Evolutionary conservation across 768 basidiomycete species (phyloP).

Genomic region (Trametopsis cervina): DNA sequence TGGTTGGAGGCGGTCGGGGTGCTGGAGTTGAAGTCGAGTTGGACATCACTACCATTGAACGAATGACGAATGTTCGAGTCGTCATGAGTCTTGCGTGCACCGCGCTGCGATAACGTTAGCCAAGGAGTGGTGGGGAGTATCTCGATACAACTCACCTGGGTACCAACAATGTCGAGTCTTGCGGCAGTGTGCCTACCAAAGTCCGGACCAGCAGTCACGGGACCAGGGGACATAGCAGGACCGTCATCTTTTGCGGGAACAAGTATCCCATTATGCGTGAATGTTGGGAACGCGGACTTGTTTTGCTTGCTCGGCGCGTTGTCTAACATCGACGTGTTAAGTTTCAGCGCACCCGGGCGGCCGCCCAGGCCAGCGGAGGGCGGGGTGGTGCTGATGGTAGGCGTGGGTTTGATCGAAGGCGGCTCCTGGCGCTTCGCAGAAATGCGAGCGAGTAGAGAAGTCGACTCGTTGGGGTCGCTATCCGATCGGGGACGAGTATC

Average conservation of each 20-base stretch:
- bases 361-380: conserved; percentile 39
- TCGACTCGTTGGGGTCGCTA: conserved; percentile 68
- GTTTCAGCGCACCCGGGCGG: conserved; percentile 64
- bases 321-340: conserved; percentile 62
- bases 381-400: conserved; percentile 33
- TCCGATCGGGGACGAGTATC: conserved; percentile 66
- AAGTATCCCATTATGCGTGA: conserved; percentile 48
- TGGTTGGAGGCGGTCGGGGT: conserved; percentile 44
- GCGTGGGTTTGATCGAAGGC: conserved; percentile 23
- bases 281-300: conserved; percentile 77
- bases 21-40: conserved; percentile 51
- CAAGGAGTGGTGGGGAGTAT: background rate
- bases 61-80: conserved; percentile 61
- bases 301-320: conserved; percentile 61
- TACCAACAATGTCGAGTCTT: conserved; percentile 66
- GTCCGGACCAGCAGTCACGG: conserved; percentile 81
- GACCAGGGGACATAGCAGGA: conserved; percentile 64
- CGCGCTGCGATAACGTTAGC: conserved; percentile 25
- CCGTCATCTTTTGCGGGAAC: conserved; percentile 52
- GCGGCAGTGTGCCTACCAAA: conserved; percentile 70
- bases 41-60: conserved; percentile 65
- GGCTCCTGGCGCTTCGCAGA: conserved; percentile 56
- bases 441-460: conserved; percentile 75
- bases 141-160: conserved; percentile 47
- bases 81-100: conserved; percentile 36